Evolutionary conservation across 2,329 filamentous ascomycete species (phyloP), one percentile per base, ranked within the genome.

Genomic region (Bipolaris cookei): DNA sequence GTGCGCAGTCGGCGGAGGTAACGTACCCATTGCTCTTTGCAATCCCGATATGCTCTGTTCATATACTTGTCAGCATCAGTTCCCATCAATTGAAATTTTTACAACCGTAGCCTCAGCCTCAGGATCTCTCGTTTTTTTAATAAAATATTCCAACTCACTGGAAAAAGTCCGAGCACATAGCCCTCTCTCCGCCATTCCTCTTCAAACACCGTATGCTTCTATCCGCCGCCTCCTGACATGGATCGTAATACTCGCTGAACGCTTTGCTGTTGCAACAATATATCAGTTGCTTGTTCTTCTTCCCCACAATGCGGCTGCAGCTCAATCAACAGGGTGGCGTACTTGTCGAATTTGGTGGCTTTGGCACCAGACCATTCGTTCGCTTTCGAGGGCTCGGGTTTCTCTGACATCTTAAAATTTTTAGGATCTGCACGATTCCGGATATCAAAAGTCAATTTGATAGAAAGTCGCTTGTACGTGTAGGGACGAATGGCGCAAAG

Each of bases 151-250:
- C 23, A 7, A 59, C 71, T 58, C 76, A 97, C 92, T 97, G 91
- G 74, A 99, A 98, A 75, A 96, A 98, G 76, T 98, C 94, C 63
- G 84, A 83, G 74, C 95, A 99, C 90, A 98, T 90, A n/a, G 88
- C 82, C 64, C 88, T 86, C 73, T 98, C 92, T 13, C 91, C 93
- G 20, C 85, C 88, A 75, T 99, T 99, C 20, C 95, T 86, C 74
- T 92, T 89, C 72, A 99, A 80, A 72, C 95, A 99, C 75, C 87
- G 88, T 66, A 97, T 88, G 78, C 93, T 97, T 72, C 86, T 85
- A 65, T 89, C 82, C 6, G 95, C 94, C 4, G 92, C 92, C 70
- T 97, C 94, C 76, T 98, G 94, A 77, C 95, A 99, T 1, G 95
- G 95, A 70, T 99, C 95, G 76, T 91, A 92, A 79, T 90, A 98